A percentile compares a stretch with the other conserved stretches of the same genome.
These are phyloP conservation scores for Yarrowia osloensis DNA, from an alignment of 805 yeast genomes.

Conservation along the genomic window DNA sequence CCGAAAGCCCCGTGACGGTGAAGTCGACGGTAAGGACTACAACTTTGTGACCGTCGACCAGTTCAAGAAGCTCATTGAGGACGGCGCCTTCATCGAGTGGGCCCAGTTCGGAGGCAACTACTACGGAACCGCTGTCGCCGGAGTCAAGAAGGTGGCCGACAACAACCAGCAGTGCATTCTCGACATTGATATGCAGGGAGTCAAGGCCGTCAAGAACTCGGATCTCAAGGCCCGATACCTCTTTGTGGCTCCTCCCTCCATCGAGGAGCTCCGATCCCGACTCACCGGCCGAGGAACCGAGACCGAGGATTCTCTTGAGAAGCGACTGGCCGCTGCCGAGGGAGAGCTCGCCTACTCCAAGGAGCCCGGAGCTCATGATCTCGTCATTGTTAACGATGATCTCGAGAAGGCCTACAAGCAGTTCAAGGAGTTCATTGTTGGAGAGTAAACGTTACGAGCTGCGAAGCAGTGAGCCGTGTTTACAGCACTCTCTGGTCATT, in stretches of 20 bases:
- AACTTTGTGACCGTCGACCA: conserved; percentile 79
- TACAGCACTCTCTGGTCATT: too few species aligned
- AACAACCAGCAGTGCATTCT: conserved; percentile 76
- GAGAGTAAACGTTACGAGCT: neutral
- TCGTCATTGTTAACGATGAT: conserved; percentile 84
- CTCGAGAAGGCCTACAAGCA: conserved; percentile 84
- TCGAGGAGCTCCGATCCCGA: conserved; percentile 74
- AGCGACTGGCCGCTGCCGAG: conserved; percentile 82
- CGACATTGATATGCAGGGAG: conserved; percentile 99
- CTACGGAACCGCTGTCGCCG: conserved; percentile 89
- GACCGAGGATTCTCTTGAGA: conserved; percentile 77
- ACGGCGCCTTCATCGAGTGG: conserved; percentile 87
- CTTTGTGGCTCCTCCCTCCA: conserved; percentile 90
- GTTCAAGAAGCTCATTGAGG: conserved; percentile 74
- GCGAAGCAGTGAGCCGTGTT: neutral
- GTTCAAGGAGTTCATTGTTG: conserved; percentile 60
- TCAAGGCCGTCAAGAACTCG: conserved; percentile 82
- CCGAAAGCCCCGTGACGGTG: conserved; percentile 89
- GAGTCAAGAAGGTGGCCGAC: conserved; percentile 70
- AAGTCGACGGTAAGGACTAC: conserved; percentile 84
- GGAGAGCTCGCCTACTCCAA: conserved; percentile 87
- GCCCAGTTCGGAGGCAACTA: conserved; percentile 97
- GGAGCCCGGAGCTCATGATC: conserved; percentile 85
- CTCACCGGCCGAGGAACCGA: conserved; percentile 93
- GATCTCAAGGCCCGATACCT: conserved; percentile 80